phyloP scores from a whole-genome alignment of 2,329 filamentous ascomycete species.

The Penicillium aurantiogriseum region DNA sequence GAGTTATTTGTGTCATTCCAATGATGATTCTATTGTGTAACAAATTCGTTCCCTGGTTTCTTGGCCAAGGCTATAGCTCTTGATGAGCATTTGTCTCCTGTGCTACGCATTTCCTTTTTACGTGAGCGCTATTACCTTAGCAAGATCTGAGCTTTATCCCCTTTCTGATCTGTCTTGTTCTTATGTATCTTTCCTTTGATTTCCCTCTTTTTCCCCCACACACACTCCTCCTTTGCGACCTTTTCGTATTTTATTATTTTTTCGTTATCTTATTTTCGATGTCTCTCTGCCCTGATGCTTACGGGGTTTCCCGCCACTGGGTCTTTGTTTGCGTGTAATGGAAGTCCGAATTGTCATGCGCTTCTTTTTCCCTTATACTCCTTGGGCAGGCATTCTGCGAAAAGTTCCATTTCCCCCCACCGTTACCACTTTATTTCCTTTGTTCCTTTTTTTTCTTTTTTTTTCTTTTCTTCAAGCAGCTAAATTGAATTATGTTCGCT shows the following conservation, averaged over 20 bases:
- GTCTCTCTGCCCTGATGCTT: constrained; percentile 19
- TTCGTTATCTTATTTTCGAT: constrained; percentile 13
- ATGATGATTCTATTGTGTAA: constrained; percentile 44
- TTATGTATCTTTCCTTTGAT: constrained; percentile 17
- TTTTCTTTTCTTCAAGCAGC: constrained; percentile 34
- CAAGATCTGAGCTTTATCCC: constrained; percentile 35
- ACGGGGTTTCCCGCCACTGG: constrained; percentile 25
- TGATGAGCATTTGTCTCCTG: constrained; percentile 44
- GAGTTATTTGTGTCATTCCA: constrained; percentile 44
- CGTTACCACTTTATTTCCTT: constrained; percentile 12
- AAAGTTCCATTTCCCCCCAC: constrained; percentile 40
- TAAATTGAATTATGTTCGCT: constrained; percentile 40
- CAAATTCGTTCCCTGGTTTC: constrained; percentile 37
- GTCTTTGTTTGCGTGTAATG: constrained; percentile 39
- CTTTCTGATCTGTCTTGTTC: constrained; percentile 19
- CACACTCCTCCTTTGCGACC: constrained; percentile 1
- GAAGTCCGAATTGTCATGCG: constrained; percentile 38
- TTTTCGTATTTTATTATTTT: constrained; percentile 9
- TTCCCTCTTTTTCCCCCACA: constrained; percentile 12
- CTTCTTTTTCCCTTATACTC: constrained; percentile 35
- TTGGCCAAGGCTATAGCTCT: constrained; percentile 42
- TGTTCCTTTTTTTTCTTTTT: constrained; percentile 10
- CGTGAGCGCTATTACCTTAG: constrained; percentile 43
- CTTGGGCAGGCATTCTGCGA: constrained; percentile 47
- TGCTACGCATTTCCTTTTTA: constrained; percentile 42